Base-by-base conservation (phyloP, 164 flowering plant genomes). In the Protea cynaroides region DNA sequence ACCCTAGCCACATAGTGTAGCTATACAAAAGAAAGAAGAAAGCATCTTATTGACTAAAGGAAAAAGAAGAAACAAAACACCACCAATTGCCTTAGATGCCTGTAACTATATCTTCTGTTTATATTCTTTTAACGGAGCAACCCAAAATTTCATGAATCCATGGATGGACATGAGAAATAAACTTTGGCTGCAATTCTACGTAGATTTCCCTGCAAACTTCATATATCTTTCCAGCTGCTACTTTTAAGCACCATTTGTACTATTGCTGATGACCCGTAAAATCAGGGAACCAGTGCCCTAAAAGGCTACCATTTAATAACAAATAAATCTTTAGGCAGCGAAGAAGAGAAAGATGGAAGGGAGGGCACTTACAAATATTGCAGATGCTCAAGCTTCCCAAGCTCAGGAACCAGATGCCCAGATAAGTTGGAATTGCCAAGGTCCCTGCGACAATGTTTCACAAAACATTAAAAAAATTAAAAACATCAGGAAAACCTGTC, bases 301-400 rank as follows among this genome's bases (percentile, higher is more conserved):
- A 10, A 40, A 40, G 46, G 10, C 8, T 40, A 40, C 1, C 46
- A 40, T 1, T 40, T 40, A 10, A 40, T 40, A 40, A 40, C 19
- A 58, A 22, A 23, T 0, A 18, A 54, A 19, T 7, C 12, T 50
- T 10, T 38, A 13, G 29, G n/a, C 15, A 25, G 5, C 14, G 21
- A 38, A 40, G 10, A 12, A 69, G 22, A 25, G 25, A 29, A 18
- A 46, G 23, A 36, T 23, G 44, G 34, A 29, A 22, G 43, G 11
- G 4, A 68, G 51, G 46, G 7, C 24, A 79, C 96, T 74, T 71
- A 93, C 97, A 93, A 71, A 76, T 93, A 93, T 64, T 93, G 96
- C 51, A 93, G 83, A 74, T 80, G 84, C 71, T 87, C 87, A 19
- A 93, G 92, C 68, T 87, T 90, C 71, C 96, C 98, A 62, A 93